Base-by-base conservation (phyloP, 2,329 filamentous ascomycete species). In the Periconia sp. region DNA sequence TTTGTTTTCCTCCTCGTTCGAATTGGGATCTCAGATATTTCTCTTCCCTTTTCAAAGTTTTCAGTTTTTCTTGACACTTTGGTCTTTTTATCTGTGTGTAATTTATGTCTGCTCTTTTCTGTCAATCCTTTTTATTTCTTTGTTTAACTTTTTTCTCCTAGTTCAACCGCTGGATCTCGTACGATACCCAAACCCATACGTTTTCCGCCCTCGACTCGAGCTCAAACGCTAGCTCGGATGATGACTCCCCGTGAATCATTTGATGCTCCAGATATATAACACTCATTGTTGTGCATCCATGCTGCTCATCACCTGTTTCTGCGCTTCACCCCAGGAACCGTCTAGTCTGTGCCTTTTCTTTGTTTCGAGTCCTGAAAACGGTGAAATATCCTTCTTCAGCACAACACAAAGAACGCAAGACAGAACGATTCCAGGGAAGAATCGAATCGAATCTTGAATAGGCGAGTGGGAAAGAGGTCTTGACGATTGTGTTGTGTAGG, bases 91-190 rank as follows among this genome's bases (percentile, higher is more conserved):
- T 37, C 15, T 5, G 3, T 37, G 33, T 37, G 33, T 37, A n/a
- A n/a, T n/a, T 37, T 37, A 3, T 37, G 3, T n/a, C 33, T 31
- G 13, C 23, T 47, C 18, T 40, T 19, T 48, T 40, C 41, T 20
- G 2, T 20, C 6, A n/a, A 17, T 17, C 20, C 17, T 30, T 31
- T 30, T 18, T 27, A 2, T n/a, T 8, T 11, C 44, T 44, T 19
- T 20, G 44, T 47, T 57, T 69, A 49, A 69, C 50, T 5, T 45
- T 14, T 17, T 27, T 2, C 49, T 33, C 11, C 2, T 37, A 72
- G 69, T 56, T 61, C 40, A 52, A 62, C 27, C 64, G 62, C 37
- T 72, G 69, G 68, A 65, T 73, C 14, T 58, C 60, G 17, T 73
- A 69, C 48, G 60, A 70, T 17, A 45, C 47, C 19, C 37, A 52